Evolutionary conservation across 768 basidiomycete genomes (phyloP).

Genomic region (Termitomyces bulborhizus): DNA sequence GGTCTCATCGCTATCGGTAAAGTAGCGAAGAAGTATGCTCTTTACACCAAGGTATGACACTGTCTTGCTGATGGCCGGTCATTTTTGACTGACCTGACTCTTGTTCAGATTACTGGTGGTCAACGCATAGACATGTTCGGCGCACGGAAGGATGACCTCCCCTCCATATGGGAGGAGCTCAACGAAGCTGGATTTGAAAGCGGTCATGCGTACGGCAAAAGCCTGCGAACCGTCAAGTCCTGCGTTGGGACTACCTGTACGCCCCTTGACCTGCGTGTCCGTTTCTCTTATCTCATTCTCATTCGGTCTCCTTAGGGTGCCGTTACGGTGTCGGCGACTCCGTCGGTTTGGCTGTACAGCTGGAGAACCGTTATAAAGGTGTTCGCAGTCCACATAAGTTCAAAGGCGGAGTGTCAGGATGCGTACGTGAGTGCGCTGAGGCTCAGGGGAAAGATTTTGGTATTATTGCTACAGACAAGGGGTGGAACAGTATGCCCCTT

Average conservation of each 20-base stretch:
- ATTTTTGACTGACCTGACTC: background rate
- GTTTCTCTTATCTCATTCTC: background rate
- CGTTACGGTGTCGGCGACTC: conserved; percentile 72
- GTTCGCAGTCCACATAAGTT: conserved; percentile 67
- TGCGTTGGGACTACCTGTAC: conserved; percentile 63
- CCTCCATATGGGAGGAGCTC: conserved; percentile 61
- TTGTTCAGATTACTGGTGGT: conserved; percentile 22
- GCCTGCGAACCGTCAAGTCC: conserved; percentile 68
- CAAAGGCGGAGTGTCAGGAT: conserved; percentile 73
- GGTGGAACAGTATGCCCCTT: conserved; percentile 48
- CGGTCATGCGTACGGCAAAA: conserved; percentile 69
- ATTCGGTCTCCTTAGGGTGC: conserved; percentile 30
- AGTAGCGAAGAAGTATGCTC: conserved; percentile 58
- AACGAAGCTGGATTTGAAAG: conserved; percentile 65
- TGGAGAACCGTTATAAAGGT: conserved; percentile 70
- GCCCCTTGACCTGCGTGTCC: background rate
- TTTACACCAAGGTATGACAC: conserved; percentile 47
- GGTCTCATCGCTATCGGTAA: conserved; percentile 57
- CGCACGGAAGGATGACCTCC: conserved; percentile 62
- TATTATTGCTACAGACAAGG: conserved; percentile 70
- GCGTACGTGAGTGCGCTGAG: conserved; percentile 72
- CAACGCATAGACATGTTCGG: conserved; percentile 72
- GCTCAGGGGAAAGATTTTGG: conserved; percentile 72
- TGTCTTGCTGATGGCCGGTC: background rate
- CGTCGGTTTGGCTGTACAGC: conserved; percentile 63